A percentile compares a stretch with the other conserved stretches of the same genome.
These are phyloP conservation scores for Fusarium sp. DNA, from an alignment of 2,329 filamentous ascomycete genomes.

Conservation along the genomic window DNA sequence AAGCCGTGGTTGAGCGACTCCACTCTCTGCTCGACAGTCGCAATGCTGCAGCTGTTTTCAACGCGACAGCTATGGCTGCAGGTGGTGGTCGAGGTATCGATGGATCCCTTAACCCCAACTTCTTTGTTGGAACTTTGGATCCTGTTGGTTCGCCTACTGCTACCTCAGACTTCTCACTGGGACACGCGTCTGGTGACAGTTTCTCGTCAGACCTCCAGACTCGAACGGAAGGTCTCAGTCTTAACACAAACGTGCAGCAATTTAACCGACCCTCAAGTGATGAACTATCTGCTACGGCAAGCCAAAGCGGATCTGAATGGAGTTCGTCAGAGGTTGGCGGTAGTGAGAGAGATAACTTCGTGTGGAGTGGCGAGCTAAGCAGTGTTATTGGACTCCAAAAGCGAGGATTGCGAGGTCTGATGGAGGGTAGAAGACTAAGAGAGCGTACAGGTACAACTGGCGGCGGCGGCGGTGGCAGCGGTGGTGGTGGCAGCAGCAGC, in stretches of 20 bases:
- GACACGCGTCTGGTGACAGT: slow-evolving; percentile 49
- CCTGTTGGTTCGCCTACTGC: slow-evolving; percentile 54
- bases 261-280: slow-evolving; percentile 59
- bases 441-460: slow-evolving; percentile 72
- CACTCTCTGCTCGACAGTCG: slow-evolving; percentile 91
- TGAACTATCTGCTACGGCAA: slow-evolving; percentile 64
- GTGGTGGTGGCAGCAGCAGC: background rate
- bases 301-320: slow-evolving; percentile 68
- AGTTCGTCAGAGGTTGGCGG: slow-evolving; percentile 68
- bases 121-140: slow-evolving; percentile 66
- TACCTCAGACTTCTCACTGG: slow-evolving; percentile 54
- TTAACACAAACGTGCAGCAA: slow-evolving; percentile 61
- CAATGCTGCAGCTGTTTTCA: slow-evolving; percentile 97
- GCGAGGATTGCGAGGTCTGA: slow-evolving; percentile 87
- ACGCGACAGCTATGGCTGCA: slow-evolving; percentile 97
- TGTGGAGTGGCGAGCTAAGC: slow-evolving; percentile 86
- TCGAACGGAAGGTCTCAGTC: slow-evolving; percentile 59
- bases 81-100: slow-evolving; percentile 89
- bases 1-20: slow-evolving; percentile 91
- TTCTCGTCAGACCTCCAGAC: slow-evolving; percentile 51
- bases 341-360: slow-evolving; percentile 61
- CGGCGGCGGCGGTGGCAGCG: background rate
- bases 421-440: slow-evolving; percentile 91
- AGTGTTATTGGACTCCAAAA: slow-evolving; percentile 97
- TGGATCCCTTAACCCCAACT: slow-evolving; percentile 73